Evolutionary conservation across 2,329 filamentous ascomycete species (phyloP).

Genomic region (Colletotrichum salicis): DNA sequence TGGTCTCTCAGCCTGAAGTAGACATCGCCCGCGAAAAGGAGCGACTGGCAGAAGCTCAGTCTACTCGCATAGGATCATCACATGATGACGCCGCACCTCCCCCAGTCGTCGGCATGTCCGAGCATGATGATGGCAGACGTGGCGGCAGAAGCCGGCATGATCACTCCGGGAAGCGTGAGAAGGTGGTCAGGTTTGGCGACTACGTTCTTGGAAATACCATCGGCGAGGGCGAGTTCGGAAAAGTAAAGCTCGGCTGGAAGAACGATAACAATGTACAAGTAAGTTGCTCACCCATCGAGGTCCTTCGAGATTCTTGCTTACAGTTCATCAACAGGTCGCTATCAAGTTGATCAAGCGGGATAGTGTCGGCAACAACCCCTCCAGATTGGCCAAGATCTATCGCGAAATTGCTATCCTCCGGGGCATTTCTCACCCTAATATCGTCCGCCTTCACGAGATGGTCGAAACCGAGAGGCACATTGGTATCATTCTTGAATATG

Average conservation of each 20-base stretch:
- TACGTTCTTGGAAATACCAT: constrained; percentile 96
- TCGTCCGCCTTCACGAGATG: constrained; percentile 97
- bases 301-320: constrained; percentile 31
- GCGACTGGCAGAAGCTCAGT: constrained; percentile 71
- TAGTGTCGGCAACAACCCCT: constrained; percentile 86
- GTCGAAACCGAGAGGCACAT: constrained; percentile 97
- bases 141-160: constrained; percentile 69
- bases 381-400: constrained; percentile 93
- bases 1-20: constrained; percentile 79
- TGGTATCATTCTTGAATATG: constrained; percentile 97
- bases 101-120: constrained; percentile 55
- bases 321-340: constrained; percentile 74
- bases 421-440: constrained; percentile 92
- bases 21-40: constrained; percentile 79
- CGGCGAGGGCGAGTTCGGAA: constrained; percentile 97
- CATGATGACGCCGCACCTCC: constrained; percentile 58
- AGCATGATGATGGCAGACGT: constrained; percentile 59
- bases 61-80: constrained; percentile 47
- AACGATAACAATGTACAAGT: constrained; percentile 49
- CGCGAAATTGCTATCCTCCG: constrained; percentile 93
- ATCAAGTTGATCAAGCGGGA: constrained; percentile 98
- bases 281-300: constrained; percentile 40
- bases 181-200: constrained; percentile 87
- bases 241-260: constrained; percentile 80
- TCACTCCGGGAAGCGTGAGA: constrained; percentile 66